Evolutionary conservation across 768 basidiomycete genomes (phyloP).

Genomic region (Porphyrellus cyaneotinctus): DNA sequence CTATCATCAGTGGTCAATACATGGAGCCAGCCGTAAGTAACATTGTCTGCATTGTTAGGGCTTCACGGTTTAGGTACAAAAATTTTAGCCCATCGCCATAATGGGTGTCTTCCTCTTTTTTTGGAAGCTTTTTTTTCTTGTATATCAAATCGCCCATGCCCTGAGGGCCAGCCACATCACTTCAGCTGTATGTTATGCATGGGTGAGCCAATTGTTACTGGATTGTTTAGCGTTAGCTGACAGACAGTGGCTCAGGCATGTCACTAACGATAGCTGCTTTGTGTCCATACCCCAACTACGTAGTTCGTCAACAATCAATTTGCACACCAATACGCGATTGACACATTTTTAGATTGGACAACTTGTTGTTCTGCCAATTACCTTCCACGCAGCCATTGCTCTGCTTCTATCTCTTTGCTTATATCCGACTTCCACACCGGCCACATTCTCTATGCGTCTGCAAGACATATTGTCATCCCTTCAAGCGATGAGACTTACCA

Average conservation of each 20-base stretch:
- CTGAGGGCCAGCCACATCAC: constrained; percentile 58
- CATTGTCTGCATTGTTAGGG: neutral
- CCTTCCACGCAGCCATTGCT: constrained; percentile 54
- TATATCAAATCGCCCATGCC: constrained; percentile 58
- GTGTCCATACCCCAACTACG: constrained; percentile 65
- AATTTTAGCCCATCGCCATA: constrained; percentile 52
- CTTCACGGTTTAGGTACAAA: neutral
- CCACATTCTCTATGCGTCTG: constrained; percentile 51
- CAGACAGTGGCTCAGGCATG: constrained; percentile 43
- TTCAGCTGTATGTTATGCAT: constrained; percentile 55
- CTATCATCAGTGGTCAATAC: constrained; percentile 49
- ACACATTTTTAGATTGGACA: constrained; percentile 40
- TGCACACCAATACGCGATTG: neutral
- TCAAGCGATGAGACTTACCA: constrained; percentile 9
- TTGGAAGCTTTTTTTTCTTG: constrained; percentile 53
- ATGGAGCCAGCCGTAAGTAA: constrained; percentile 45
- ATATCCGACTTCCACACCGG: constrained; percentile 61
- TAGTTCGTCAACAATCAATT: constrained; percentile 29
- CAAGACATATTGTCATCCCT: constrained; percentile 48
- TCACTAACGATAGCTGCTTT: constrained; percentile 54
- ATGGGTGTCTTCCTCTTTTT: constrained; percentile 58
- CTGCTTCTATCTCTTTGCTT: constrained; percentile 49
- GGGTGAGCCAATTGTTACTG: constrained; percentile 34
- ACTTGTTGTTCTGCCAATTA: constrained; percentile 52
- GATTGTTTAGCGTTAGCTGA: neutral